These are phyloP conservation scores for Stentor coeruleus DNA, from an alignment of 73 alveolate genomes.

Conservation along the genomic window DNA sequence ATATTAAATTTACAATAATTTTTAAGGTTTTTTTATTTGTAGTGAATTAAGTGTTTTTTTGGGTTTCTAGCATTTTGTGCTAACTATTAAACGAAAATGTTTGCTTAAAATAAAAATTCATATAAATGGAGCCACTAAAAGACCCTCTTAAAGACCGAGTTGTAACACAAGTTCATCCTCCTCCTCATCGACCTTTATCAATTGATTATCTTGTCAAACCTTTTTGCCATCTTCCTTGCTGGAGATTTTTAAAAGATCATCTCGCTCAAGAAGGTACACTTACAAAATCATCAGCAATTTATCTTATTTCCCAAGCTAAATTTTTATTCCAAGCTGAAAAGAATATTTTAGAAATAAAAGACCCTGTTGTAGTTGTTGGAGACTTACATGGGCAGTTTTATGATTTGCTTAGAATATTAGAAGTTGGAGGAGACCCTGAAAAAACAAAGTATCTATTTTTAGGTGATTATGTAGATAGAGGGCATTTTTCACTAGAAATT, in stretches of 20 bases:
- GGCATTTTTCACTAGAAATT: slow-evolving; percentile 93
- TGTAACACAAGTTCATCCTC: slow-evolving; percentile 39
- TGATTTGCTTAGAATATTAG: slow-evolving; percentile 82
- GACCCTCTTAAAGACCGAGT: slow-evolving; percentile 39
- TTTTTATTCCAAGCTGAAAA: slow-evolving; percentile 61
- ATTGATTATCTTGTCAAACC: slow-evolving; percentile 30
- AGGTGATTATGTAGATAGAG: slow-evolving; percentile 98
- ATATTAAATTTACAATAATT: too few species aligned
- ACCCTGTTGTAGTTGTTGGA: slow-evolving; percentile 93
- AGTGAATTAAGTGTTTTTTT: too few species aligned
- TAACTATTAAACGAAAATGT: too few species aligned
- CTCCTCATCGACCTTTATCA: slow-evolving; percentile 48
- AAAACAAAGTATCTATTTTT: slow-evolving; percentile 90
- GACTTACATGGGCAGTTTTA: slow-evolving; percentile 96
- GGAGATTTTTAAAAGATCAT: slow-evolving; percentile 58
- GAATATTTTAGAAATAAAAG: slow-evolving; percentile 36
- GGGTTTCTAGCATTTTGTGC: too few species aligned
- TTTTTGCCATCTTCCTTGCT: slow-evolving; percentile 42
- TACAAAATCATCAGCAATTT: slow-evolving; percentile 38
- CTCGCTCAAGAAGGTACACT: slow-evolving; percentile 58
- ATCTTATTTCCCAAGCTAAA: slow-evolving; percentile 42
- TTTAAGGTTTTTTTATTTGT: too few species aligned
- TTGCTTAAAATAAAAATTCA: too few species aligned
- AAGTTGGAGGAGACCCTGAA: slow-evolving; percentile 74
- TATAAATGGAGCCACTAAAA: slow-evolving; percentile 31